Base-by-base conservation (phyloP, 352 stramenopile genomes). In the Phytophthora boehmeriae region DNA sequence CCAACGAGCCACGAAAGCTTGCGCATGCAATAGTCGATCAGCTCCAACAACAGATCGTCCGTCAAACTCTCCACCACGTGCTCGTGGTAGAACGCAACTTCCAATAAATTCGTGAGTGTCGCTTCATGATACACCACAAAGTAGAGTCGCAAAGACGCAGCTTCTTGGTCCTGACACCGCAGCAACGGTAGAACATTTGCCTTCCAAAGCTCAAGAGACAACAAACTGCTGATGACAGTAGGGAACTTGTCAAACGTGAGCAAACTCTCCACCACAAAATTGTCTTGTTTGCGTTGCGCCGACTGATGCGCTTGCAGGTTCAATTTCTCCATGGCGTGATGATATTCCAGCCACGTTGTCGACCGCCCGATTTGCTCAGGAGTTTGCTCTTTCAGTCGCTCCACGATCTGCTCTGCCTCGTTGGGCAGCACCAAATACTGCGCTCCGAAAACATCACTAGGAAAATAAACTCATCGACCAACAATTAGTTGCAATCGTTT, bases 221-320 rank as follows among this genome's bases (percentile, higher is more conserved):
- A 49, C 36, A 98, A 62, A 50, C 98, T 96, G 43, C 83, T 69
- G 30, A 98, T 66, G 25, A 98, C n/a, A 2, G 81, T 78, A 10
- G 77, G 75, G 25, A 98, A 76, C 66, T 98, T 98, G 51, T 93
- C 73, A 63, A 96, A 97, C 30, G 95, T 98, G 49, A 98, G 64
- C 42, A 98, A 54, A 28, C 70, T 80, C 63, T 98, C 95, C 46
- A 98, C 71, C 32, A 98, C 89, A 65, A 97, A 98, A 69, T 98
- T 97, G 68, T 98, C 95, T 41, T 91, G 76, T 38, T 93, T 92
- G 45, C 67, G 75, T 72, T 96, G 90, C 0, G 92, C 91, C 11
- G 88, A 97, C 60, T 97, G 92, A 54, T 97, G 90, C 25, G 92
- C 88, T 63, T 98, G 93, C 9, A 98, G 48, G 53, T 98, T 98